phyloP scores from a whole-genome alignment of 805 yeast genomes.

The Candida bentonensis region DNA sequence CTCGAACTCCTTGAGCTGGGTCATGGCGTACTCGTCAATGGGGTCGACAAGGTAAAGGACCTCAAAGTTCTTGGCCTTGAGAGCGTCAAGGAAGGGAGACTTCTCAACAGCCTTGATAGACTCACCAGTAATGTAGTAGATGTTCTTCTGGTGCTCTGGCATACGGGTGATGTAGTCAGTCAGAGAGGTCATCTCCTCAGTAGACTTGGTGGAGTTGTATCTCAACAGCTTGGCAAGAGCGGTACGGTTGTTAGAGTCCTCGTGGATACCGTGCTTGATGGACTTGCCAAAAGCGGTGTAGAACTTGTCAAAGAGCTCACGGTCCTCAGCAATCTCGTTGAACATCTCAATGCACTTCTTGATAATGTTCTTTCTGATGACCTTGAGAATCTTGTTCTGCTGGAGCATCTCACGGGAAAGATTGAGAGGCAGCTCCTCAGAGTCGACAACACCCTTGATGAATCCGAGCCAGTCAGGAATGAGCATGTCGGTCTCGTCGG shows the following conservation, averaged over 20 bases:
- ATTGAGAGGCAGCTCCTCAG: constrained; percentile 98
- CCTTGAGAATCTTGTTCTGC: constrained; percentile 99
- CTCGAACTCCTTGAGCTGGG: constrained; percentile 98
- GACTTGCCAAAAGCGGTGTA: constrained; percentile 96
- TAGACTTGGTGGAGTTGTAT: constrained; percentile 90
- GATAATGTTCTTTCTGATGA: constrained; percentile 96
- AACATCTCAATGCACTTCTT: constrained; percentile 97
- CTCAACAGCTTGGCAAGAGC: constrained; percentile 93
- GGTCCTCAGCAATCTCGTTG: constrained; percentile 98
- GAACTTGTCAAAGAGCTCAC: constrained; percentile 97
- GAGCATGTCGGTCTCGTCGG: constrained; percentile 98
- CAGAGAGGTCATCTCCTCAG: constrained; percentile 87
- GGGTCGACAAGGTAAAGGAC: constrained; percentile 97
- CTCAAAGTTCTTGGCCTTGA: constrained; percentile 97
- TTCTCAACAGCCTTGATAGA: constrained; percentile 93
- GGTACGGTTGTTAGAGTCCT: constrained; percentile 93
- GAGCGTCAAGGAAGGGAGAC: constrained; percentile 97
- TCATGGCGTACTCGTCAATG: constrained; percentile 98
- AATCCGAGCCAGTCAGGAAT: constrained; percentile 98
- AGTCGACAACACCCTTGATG: constrained; percentile 98
- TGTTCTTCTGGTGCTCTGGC: constrained; percentile 99
- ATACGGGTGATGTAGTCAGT: constrained; percentile 97
- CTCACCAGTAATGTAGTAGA: constrained; percentile 99
- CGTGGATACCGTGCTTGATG: constrained; percentile 97
- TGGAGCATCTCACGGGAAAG: constrained; percentile 99